phyloP scores from a whole-genome alignment of 78 protist genomes.

The Speleostelium caveatum region DNA sequence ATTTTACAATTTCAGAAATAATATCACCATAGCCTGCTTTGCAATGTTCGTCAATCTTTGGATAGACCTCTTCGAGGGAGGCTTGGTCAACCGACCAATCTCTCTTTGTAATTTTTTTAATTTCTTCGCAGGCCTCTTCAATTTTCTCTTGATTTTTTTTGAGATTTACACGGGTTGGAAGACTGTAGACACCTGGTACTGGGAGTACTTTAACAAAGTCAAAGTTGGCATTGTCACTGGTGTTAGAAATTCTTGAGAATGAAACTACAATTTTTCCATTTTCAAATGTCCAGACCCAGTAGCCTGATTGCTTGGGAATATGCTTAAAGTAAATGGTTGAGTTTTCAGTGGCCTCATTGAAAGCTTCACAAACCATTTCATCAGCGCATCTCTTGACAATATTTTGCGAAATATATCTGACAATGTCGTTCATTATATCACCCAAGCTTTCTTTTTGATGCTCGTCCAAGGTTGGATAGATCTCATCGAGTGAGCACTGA shows the following conservation, averaged over 20 bases:
- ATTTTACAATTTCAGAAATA: constrained; percentile 9
- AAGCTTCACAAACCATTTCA: constrained; percentile 35
- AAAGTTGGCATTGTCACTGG: background rate
- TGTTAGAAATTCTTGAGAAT: background rate
- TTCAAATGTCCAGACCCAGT: constrained; percentile 37
- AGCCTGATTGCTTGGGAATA: constrained; percentile 24
- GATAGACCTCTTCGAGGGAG: constrained; percentile 18
- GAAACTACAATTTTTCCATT: constrained; percentile 8
- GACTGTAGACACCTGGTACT: constrained; percentile 19
- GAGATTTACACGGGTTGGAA: background rate
- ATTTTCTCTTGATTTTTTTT: background rate
- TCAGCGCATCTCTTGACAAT: constrained; percentile 12
- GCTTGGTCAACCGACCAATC: constrained; percentile 45
- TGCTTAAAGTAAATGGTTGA: constrained; percentile 7
- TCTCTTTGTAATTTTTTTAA: constrained; percentile 1
- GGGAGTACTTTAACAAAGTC: constrained; percentile 5
- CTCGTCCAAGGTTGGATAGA: constrained; percentile 1
- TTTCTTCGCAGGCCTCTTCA: background rate
- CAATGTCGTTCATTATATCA: background rate
- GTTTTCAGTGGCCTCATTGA: constrained; percentile 27
- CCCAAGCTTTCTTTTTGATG: constrained; percentile 2
- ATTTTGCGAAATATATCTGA: background rate
- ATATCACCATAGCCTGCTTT: constrained; percentile 33
- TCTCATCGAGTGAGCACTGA: background rate
- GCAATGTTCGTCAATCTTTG: background rate